Conservation (phyloP, 2,329 filamentous ascomycete genomes). For the Sporothrix euskadiensis region DNA sequence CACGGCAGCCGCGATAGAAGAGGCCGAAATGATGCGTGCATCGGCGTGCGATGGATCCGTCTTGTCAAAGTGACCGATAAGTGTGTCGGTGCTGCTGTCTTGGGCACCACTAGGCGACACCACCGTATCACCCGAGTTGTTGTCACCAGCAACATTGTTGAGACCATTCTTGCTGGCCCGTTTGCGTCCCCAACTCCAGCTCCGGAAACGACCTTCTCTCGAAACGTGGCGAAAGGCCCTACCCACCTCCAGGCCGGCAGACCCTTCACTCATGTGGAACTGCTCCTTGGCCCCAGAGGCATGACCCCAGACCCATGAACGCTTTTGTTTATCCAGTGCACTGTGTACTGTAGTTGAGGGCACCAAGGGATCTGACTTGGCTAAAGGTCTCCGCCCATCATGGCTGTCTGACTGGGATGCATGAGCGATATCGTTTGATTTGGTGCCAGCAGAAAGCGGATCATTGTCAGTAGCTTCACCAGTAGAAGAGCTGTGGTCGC, state of each 20-base stretch:
- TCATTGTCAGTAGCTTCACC: background rate
- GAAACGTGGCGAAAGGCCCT: background rate
- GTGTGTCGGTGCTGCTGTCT: background rate
- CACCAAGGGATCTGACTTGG: background rate
- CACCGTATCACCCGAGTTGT: conserved; percentile 5
- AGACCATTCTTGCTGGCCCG: background rate
- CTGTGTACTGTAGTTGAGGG: no score
- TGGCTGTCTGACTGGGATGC: background rate
- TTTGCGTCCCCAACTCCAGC: conserved; percentile 30
- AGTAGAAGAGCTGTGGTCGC: background rate
- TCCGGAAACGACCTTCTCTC: conserved; percentile 17
- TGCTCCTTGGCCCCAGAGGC: background rate
- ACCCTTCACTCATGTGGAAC: background rate
- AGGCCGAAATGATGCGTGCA: background rate
- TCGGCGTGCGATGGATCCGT: background rate
- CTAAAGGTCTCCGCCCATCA: background rate
- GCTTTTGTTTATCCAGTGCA: no score
- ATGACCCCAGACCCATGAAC: conserved; percentile 13
- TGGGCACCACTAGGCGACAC: background rate
- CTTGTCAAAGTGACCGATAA: background rate
- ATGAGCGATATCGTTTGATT: background rate
- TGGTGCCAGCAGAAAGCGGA: background rate
- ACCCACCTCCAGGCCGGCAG: background rate
- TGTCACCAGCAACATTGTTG: background rate
- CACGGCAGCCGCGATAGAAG: background rate